Percentiles rank a stretch among this genome's conserved stretches.
phyloP scores from a whole-genome alignment of 2,329 filamentous ascomycete genomes.

The Teratosphaeria nubilosa region DNA sequence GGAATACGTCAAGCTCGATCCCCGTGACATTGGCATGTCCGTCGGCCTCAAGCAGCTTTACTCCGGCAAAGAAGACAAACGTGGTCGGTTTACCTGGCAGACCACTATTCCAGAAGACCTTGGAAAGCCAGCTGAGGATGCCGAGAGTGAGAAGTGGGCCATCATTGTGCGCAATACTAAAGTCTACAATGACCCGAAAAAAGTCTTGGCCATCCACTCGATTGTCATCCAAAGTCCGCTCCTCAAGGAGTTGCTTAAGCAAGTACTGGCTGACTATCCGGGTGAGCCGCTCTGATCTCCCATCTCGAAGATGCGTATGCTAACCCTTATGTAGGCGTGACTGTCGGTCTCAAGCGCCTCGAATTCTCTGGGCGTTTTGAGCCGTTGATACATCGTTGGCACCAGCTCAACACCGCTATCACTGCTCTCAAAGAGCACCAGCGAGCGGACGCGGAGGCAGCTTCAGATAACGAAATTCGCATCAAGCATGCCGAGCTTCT shows the following conservation, averaged over 20 bases:
- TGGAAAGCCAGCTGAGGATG: slow-evolving; percentile 49
- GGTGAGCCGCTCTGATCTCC: neutral
- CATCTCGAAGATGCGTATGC: neutral
- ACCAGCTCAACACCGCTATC: slow-evolving; percentile 32
- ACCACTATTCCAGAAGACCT: slow-evolving; percentile 46
- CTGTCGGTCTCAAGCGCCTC: slow-evolving; percentile 48
- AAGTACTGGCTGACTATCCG: slow-evolving; percentile 39
- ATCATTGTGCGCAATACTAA: slow-evolving; percentile 50
- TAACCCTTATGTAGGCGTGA: slow-evolving; percentile 46
- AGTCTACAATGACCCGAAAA: slow-evolving; percentile 41
- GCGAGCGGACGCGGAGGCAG: neutral
- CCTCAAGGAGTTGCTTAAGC: slow-evolving; percentile 46
- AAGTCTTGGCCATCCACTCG: slow-evolving; percentile 49
- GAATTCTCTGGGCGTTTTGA: slow-evolving; percentile 49
- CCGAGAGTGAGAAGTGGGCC: slow-evolving; percentile 52
- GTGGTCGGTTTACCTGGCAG: slow-evolving; percentile 45
- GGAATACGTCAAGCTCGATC: slow-evolving; percentile 3
- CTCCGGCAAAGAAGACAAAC: slow-evolving; percentile 40
- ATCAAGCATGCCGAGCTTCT: slow-evolving; percentile 31
- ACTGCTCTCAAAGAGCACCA: slow-evolving; percentile 9
- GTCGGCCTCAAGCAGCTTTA: slow-evolving; percentile 39
- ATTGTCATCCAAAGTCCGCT: slow-evolving; percentile 55
- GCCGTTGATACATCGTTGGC: slow-evolving; percentile 58
- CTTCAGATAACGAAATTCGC: slow-evolving; percentile 4
- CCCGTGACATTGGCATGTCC: slow-evolving; percentile 26